These are phyloP conservation scores for Phaeotremella skinneri DNA, from an alignment of 768 basidiomycete species.

Conservation along the genomic window DNA sequence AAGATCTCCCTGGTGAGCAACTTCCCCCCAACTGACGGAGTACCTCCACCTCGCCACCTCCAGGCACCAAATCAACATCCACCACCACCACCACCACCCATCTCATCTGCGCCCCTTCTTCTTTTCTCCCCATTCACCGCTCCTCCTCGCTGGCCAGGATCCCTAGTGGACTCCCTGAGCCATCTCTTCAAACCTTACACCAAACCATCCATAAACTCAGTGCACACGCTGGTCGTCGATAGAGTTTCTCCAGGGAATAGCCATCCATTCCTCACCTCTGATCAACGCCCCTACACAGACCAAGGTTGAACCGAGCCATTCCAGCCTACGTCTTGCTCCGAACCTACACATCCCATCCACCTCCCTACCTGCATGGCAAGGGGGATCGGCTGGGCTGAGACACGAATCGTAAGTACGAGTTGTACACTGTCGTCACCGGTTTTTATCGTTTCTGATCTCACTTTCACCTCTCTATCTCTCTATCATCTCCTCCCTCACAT, in stretches of 20 bases:
- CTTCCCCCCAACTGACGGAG: neutral
- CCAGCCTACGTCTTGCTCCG: no score
- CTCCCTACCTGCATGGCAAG: neutral
- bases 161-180: neutral
- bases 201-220: neutral
- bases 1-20: no score
- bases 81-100: neutral
- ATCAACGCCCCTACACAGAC: neutral
- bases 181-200: neutral
- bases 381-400: conserved; percentile 1
- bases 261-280: neutral
- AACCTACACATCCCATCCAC: neutral
- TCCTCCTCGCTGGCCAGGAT: no score
- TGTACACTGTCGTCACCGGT: neutral
- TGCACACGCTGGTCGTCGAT: conserved; percentile 1
- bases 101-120: neutral
- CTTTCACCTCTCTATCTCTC: neutral
- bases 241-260: neutral
- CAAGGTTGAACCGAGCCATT: neutral
- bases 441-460: neutral
- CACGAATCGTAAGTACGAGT: neutral
- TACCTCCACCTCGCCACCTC: conserved; percentile 4
- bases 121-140: neutral
- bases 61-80: neutral
- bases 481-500: neutral